Conservation (phyloP, 371 early-diverging fungal genomes). For the Gilbertella persicaria region DNA sequence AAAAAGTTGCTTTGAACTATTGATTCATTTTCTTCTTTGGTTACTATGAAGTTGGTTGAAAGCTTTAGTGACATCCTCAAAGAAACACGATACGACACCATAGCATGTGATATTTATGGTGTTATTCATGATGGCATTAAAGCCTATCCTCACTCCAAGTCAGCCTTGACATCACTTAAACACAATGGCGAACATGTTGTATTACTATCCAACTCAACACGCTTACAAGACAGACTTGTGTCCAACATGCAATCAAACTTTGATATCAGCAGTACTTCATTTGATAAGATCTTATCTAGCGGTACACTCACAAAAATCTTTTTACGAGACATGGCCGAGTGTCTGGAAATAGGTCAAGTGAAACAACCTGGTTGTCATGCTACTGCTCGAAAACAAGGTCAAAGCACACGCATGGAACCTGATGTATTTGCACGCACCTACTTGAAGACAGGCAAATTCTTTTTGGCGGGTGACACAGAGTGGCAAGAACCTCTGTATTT, state of each 20-base stretch:
- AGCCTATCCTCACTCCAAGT: constrained; percentile 34
- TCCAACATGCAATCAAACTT: constrained; percentile 30
- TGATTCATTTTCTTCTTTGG: neutral
- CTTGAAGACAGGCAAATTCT: constrained; percentile 37
- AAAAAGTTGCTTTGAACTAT: neutral
- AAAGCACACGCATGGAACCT: constrained; percentile 20
- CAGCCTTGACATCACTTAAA: constrained; percentile 21
- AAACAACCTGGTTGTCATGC: constrained; percentile 20
- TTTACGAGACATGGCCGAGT: constrained; percentile 22
- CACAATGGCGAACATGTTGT: constrained; percentile 22
- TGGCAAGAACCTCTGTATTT: constrained; percentile 43
- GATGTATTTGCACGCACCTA: constrained; percentile 22
- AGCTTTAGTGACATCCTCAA: constrained; percentile 15
- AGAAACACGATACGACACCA: constrained; percentile 27
- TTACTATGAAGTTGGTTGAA: constrained; percentile 24
- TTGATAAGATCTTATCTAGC: constrained; percentile 42
- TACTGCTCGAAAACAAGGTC: constrained; percentile 11
- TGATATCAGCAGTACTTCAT: constrained; percentile 21
- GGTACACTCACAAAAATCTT: constrained; percentile 40
- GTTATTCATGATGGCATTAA: constrained; percentile 45
- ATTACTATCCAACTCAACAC: constrained; percentile 46
- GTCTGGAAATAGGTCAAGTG: constrained; percentile 1
- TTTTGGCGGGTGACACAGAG: constrained; percentile 33
- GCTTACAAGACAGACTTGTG: constrained; percentile 33
- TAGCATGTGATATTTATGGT: constrained; percentile 52